Evolutionary conservation across 257 asterid genomes (phyloP).

Genomic region (Thymus mandschuricus): DNA sequence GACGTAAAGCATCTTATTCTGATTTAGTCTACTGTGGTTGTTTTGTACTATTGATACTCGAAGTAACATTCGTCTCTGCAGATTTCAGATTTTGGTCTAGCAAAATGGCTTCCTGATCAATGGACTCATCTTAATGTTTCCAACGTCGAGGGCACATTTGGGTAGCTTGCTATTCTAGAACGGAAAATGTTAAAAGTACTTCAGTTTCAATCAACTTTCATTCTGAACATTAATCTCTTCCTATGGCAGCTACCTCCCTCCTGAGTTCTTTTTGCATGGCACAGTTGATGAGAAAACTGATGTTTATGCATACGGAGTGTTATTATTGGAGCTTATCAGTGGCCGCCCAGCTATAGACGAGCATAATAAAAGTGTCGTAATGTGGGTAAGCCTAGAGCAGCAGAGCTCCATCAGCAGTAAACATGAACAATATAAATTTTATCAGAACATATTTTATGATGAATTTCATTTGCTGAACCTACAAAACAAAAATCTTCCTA

Average conservation of each 20-base stretch:
- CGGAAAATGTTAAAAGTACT: neutral
- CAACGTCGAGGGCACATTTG: constrained; percentile 94
- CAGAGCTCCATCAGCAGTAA: neutral
- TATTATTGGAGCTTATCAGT: constrained; percentile 72
- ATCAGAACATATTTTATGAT: neutral
- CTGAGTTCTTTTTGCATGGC: constrained; percentile 94
- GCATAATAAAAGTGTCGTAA: constrained; percentile 75
- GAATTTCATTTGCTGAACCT: constrained; percentile 2
- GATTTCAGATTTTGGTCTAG: constrained; percentile 97
- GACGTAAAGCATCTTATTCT: neutral
- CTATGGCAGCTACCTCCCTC: constrained; percentile 87
- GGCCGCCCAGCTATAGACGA: constrained; percentile 95
- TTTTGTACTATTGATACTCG: neutral
- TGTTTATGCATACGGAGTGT: constrained; percentile 90
- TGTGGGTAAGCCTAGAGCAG: constrained; percentile 72
- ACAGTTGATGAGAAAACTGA: constrained; percentile 93
- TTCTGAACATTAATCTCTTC: constrained; percentile 9
- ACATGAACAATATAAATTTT: too few species aligned
- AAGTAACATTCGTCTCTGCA: constrained; percentile 38
- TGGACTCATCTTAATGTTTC: constrained; percentile 91
- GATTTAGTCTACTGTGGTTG: neutral
- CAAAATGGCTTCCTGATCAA: constrained; percentile 98
- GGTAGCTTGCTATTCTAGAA: constrained; percentile 41
- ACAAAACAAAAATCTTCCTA: constrained; percentile 35
- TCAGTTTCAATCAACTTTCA: neutral